phyloP scores from a whole-genome alignment of 2,329 filamentous ascomycete genomes.

The Microcyclosporella mali region DNA sequence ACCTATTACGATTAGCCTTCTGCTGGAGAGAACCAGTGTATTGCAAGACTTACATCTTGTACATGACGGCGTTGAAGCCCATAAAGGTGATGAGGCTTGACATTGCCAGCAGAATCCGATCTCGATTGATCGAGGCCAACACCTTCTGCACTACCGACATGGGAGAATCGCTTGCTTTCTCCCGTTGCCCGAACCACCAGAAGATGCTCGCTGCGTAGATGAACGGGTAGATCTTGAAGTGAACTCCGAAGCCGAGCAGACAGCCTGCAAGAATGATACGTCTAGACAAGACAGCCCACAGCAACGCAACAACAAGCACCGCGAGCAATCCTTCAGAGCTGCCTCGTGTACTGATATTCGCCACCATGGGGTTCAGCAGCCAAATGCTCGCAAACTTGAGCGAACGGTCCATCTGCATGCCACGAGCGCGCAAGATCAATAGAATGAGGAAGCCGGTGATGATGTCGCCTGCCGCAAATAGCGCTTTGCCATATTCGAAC shows the following conservation, averaged over 20 bases:
- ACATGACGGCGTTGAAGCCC: constrained; percentile 72
- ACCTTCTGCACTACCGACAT: constrained; percentile 1
- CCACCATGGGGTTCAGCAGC: constrained; percentile 97
- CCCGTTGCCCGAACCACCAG: constrained; percentile 63
- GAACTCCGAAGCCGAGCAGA: constrained; percentile 75
- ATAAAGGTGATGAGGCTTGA: constrained; percentile 68
- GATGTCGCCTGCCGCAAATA: constrained; percentile 80
- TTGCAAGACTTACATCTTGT: constrained; percentile 52
- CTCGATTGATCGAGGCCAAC: constrained; percentile 15
- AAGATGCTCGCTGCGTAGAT: constrained; percentile 80
- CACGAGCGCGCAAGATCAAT: constrained; percentile 47
- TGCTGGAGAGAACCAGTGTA: not conserved
- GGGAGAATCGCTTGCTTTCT: constrained; percentile 22
- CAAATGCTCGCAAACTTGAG: constrained; percentile 78
- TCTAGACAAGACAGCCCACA: constrained; percentile 71
- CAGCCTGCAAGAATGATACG: constrained; percentile 61
- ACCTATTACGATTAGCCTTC: constrained; percentile 43
- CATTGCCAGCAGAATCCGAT: constrained; percentile 52
- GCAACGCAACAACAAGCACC: constrained; percentile 71
- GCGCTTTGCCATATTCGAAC: constrained; percentile 79
- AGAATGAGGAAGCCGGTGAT: constrained; percentile 75
- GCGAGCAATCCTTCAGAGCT: constrained; percentile 88
- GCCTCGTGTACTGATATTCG: constrained; percentile 88
- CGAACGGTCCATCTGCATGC: constrained; percentile 46
- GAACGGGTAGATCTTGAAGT: constrained; percentile 99